phyloP scores from a whole-genome alignment of 805 yeast genomes.

The Kurtzmaniella fragi region DNA sequence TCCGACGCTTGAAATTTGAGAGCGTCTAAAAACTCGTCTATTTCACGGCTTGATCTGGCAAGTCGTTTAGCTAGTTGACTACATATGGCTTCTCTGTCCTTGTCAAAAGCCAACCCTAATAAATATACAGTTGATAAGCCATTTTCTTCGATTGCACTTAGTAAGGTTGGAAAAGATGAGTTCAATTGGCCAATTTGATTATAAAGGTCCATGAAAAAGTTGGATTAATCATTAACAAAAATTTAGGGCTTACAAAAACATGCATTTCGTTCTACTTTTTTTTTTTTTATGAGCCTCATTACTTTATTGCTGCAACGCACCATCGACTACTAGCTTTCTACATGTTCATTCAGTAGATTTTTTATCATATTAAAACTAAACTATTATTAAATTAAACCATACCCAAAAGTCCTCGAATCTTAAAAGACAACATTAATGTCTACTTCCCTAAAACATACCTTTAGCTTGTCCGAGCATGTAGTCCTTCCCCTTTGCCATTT shows the following conservation, averaged over 20 bases:
- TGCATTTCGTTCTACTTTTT: no score
- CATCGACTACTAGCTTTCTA: no score
- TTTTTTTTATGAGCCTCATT: no score
- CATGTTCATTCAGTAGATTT: no score
- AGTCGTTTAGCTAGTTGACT: constrained; percentile 15
- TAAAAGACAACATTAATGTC: no score
- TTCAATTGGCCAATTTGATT: neutral
- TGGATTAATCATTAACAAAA: constrained; percentile 1
- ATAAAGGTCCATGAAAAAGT: neutral
- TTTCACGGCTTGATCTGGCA: constrained; percentile 22
- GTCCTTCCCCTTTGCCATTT: constrained; percentile 20
- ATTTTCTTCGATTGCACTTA: constrained; percentile 11
- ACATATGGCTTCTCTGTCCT: constrained; percentile 4
- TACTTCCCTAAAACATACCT: constrained; percentile 9
- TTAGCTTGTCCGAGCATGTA: constrained; percentile 21
- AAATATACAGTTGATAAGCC: constrained; percentile 25
- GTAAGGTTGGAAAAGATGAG: constrained; percentile 11
- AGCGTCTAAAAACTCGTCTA: constrained; percentile 15
- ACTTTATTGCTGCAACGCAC: no score
- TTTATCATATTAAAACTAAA: no score
- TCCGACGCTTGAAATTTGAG: constrained; percentile 3
- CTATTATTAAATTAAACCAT: no score
- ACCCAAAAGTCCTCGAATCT: no score
- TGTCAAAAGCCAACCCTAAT: constrained; percentile 10
- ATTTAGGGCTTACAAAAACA: no score